Percentiles rank a stretch among this genome's conserved stretches.
phyloP scores from a whole-genome alignment of 768 basidiomycete species.

The Dentipellis sp. region DNA sequence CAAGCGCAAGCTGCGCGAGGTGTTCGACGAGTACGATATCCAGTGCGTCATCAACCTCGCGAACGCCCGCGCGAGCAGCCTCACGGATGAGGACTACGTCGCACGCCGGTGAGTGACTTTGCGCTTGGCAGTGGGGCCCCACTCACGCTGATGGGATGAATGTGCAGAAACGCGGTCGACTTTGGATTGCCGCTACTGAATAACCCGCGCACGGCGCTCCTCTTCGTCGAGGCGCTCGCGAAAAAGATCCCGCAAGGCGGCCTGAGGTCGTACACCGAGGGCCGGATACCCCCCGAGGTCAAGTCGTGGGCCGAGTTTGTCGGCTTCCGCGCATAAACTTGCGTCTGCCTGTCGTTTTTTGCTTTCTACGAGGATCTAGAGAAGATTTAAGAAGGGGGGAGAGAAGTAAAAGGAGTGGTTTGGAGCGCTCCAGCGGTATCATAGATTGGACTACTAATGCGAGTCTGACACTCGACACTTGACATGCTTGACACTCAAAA shows the following conservation, averaged over 20 bases:
- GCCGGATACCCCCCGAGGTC: slow-evolving; percentile 85
- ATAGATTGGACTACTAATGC: too few species aligned
- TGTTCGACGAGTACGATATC: slow-evolving; percentile 91
- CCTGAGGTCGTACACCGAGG: slow-evolving; percentile 73
- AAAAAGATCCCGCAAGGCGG: slow-evolving; percentile 79
- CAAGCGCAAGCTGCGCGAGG: slow-evolving; percentile 89
- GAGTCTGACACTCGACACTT: too few species aligned
- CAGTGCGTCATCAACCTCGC: slow-evolving; percentile 93
- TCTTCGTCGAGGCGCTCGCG: slow-evolving; percentile 85
- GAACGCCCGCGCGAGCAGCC: slow-evolving; percentile 61
- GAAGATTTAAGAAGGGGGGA: too few species aligned
- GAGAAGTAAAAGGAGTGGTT: too few species aligned
- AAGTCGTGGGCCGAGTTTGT: slow-evolving; percentile 88
- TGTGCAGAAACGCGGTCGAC: slow-evolving; percentile 8
- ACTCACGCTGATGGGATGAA: slow-evolving; percentile 3
- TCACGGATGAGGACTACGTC: slow-evolving; percentile 92
- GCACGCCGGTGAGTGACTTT: slow-evolving; percentile 61
- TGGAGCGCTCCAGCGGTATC: too few species aligned
- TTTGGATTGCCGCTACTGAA: slow-evolving; percentile 79
- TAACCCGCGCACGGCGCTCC: slow-evolving; percentile 78
- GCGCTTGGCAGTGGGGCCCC: background rate
- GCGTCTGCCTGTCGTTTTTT: too few species aligned
- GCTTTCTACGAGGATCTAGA: too few species aligned
- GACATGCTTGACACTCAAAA: too few species aligned
- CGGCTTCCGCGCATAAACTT: slow-evolving; percentile 49